Conservation (phyloP, 345 rosid genomes). For the Physaria fendleri region DNA sequence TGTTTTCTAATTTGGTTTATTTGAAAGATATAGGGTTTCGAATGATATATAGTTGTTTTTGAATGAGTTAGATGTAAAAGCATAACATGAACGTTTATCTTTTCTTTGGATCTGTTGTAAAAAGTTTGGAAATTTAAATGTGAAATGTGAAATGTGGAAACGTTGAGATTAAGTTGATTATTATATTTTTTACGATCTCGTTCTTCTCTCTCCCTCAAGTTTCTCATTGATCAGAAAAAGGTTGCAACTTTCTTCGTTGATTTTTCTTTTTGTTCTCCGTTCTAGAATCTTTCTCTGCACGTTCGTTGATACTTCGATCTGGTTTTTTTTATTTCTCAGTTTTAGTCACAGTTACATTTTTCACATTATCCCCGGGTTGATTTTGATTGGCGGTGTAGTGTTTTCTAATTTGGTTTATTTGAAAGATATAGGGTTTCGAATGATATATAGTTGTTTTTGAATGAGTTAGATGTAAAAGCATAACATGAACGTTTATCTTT, state of each 20-base stretch:
- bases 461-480: background rate
- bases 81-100: background rate
- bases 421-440: background rate
- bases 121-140: background rate
- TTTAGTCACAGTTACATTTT: too few relatives aligned
- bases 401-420: background rate
- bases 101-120: background rate
- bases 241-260: too few relatives aligned
- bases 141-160: background rate
- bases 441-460: background rate
- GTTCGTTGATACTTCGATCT: too few relatives aligned
- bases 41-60: background rate
- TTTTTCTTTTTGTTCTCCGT: too few relatives aligned
- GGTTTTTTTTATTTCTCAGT: too few relatives aligned
- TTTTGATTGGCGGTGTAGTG: background rate
- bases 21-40: background rate
- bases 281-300: too few relatives aligned
- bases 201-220: too few relatives aligned
- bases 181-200: too few relatives aligned
- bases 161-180: background rate
- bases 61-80: background rate
- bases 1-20: background rate
- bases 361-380: background rate
- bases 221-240: too few relatives aligned
- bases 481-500: background rate